These are phyloP conservation scores for Leccinum ochraceum DNA, from an alignment of 768 basidiomycete species.

Conservation along the genomic window DNA sequence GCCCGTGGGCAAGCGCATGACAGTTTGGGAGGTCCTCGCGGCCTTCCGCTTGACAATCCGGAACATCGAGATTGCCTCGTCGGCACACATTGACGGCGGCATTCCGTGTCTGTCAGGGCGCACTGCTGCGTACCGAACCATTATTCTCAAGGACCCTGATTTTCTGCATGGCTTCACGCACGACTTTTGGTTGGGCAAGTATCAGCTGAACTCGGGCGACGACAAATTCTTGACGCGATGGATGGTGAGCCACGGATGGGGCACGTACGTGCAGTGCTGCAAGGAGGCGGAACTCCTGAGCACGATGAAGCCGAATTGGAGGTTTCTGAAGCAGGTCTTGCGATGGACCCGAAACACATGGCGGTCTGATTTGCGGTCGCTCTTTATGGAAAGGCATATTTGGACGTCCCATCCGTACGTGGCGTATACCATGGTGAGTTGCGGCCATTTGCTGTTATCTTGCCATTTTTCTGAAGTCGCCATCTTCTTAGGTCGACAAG, in stretches of 20 bases:
- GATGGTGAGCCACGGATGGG: constrained; percentile 97
- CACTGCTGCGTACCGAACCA: constrained; percentile 90
- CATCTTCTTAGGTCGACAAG: constrained; percentile 66
- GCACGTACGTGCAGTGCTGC: constrained; percentile 89
- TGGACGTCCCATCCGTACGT: constrained; percentile 84
- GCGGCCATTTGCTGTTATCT: background rate
- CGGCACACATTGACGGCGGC: constrained; percentile 92
- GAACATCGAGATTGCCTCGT: constrained; percentile 88
- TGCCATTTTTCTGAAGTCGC: constrained; percentile 4
- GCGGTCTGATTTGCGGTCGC: constrained; percentile 83
- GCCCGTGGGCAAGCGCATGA: constrained; percentile 74
- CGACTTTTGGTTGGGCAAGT: constrained; percentile 92
- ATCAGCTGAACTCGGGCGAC: constrained; percentile 92
- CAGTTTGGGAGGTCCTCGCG: constrained; percentile 94
- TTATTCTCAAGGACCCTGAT: constrained; percentile 93
- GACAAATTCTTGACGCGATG: constrained; percentile 94
- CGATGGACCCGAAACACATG: constrained; percentile 95
- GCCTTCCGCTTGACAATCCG: constrained; percentile 92
- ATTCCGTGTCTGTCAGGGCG: constrained; percentile 90
- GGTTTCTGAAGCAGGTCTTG: constrained; percentile 91
- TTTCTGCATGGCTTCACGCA: constrained; percentile 93
- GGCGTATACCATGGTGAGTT: constrained; percentile 76
- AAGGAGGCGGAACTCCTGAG: constrained; percentile 82
- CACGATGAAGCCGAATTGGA: constrained; percentile 97
- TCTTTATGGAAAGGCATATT: constrained; percentile 86